Evolutionary conservation across 768 basidiomycete genomes (phyloP), one percentile per base, ranked within the genome.

Genomic region (Rhodotorula graminis): DNA sequence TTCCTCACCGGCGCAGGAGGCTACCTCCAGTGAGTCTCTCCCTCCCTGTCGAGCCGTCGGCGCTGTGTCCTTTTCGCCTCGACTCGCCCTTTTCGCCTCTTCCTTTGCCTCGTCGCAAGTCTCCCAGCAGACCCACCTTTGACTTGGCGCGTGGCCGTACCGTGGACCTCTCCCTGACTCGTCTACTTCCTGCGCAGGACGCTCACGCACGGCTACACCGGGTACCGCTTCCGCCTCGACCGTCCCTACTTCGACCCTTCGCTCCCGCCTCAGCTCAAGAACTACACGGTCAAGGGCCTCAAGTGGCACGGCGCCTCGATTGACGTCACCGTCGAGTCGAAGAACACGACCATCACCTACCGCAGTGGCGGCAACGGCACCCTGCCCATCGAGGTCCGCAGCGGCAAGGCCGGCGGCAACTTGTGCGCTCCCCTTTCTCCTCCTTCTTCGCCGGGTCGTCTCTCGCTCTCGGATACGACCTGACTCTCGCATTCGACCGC

Each of bases 121-220:
- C n/a, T n/a, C n/a, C n/a, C n/a, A n/a, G n/a, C n/a, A n/a, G n/a
- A n/a, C n/a, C n/a, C n/a, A n/a, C n/a, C n/a, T n/a, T n/a, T n/a
- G n/a, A n/a, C n/a, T n/a, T n/a, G n/a, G n/a, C n/a, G n/a, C n/a
- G n/a, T n/a, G n/a, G n/a, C n/a, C n/a, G n/a, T n/a, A n/a, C n/a
- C n/a, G n/a, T n/a, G n/a, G n/a, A n/a, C n/a, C n/a, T n/a, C n/a
- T n/a, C n/a, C n/a, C n/a, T n/a, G n/a, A n/a, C n/a, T n/a, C n/a
- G n/a, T n/a, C n/a, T n/a, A n/a, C n/a, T n/a, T 37, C 4, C 37
- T 37, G 37, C 9, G 37, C 37, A 70, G 69, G 27, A 64, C 74
- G 14, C 60, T 70, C 33, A 72, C 75, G 21, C 75, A 76, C 65
- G 75, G 75, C 21, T 76, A 64, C 65, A 76, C 75, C 27, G 75